Conservation (phyloP, 352 stramenopile species). For the Globisporangium middletonii region DNA sequence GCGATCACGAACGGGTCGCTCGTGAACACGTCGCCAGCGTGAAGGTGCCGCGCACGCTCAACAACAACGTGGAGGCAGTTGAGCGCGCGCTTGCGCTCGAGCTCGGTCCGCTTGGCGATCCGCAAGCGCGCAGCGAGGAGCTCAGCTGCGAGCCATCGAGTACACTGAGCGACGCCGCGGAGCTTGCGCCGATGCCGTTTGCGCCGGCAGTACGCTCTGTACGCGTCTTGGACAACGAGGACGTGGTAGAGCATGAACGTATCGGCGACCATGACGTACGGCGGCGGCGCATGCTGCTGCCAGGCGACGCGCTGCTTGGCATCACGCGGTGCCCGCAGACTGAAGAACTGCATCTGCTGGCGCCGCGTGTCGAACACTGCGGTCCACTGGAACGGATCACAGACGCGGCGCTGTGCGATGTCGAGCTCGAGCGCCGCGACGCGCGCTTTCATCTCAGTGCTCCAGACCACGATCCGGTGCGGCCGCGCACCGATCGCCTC, state of each 20-base stretch:
- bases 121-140: slow-evolving; percentile 20
- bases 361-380: slow-evolving; percentile 51
- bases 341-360: slow-evolving; percentile 58
- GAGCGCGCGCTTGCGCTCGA: slow-evolving; percentile 23
- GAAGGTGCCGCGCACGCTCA: slow-evolving; percentile 39
- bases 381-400: slow-evolving; percentile 43
- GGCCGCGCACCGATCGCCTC: slow-evolving; percentile 11
- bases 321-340: slow-evolving; percentile 11
- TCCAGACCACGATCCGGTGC: slow-evolving; percentile 43
- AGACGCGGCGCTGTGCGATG: slow-evolving; percentile 14
- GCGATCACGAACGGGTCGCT: slow-evolving; percentile 62
- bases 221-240: slow-evolving; percentile 62
- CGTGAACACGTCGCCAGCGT: slow-evolving; percentile 41
- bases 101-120: slow-evolving; percentile 19
- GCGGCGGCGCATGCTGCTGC: slow-evolving; percentile 14
- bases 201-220: slow-evolving; percentile 24
- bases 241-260: slow-evolving; percentile 57
- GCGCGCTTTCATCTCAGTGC: slow-evolving; percentile 28
- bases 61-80: slow-evolving; percentile 61
- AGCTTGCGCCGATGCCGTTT: slow-evolving; percentile 18
- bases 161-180: slow-evolving; percentile 28
- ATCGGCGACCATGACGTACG: slow-evolving; percentile 53
- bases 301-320: background rate
- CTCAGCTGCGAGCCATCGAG: slow-evolving; percentile 19
- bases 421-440: slow-evolving; percentile 15